These are phyloP conservation scores for Clonostachys byssicola DNA, from an alignment of 2,329 filamentous ascomycete species.

Conservation along the genomic window DNA sequence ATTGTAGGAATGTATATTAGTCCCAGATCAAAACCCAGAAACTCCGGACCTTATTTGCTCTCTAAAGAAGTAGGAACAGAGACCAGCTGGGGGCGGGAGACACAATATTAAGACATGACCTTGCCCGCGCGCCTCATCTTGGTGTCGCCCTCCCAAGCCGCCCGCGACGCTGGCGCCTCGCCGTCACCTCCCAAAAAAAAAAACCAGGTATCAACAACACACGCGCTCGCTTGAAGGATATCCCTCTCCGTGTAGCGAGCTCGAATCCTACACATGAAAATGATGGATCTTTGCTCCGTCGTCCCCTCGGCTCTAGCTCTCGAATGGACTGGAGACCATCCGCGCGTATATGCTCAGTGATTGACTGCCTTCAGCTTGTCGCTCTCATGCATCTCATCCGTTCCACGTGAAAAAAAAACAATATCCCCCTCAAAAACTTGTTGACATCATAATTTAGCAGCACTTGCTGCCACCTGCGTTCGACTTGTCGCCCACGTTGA, in stretches of 20 bases:
- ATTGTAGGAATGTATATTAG: conserved; percentile 31
- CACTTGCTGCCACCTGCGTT: conserved; percentile 62
- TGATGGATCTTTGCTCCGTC: not conserved
- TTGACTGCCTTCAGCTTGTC: not conserved
- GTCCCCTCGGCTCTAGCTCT: not conserved
- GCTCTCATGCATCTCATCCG: no score
- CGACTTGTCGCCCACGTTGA: conserved; percentile 65
- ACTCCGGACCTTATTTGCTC: conserved; percentile 43
- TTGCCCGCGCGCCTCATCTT: no score
- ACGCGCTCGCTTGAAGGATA: no score
- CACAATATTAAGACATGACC: not conserved
- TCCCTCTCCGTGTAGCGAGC: no score
- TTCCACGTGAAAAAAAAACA: not conserved
- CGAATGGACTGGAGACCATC: not conserved
- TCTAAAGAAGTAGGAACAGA: conserved; percentile 6
- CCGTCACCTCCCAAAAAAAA: no score
- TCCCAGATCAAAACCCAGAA: conserved; percentile 34
- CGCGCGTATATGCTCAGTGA: not conserved
- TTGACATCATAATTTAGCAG: conserved; percentile 52
- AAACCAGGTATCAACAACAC: no score
- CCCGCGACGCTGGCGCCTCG: no score
- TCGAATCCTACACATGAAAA: not conserved
- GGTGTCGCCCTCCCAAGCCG: no score
- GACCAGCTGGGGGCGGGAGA: not conserved
- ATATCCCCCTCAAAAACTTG: not conserved